These are phyloP conservation scores for Crithidia bombi DNA, from an alignment of 208 protist genomes.

Conservation along the genomic window DNA sequence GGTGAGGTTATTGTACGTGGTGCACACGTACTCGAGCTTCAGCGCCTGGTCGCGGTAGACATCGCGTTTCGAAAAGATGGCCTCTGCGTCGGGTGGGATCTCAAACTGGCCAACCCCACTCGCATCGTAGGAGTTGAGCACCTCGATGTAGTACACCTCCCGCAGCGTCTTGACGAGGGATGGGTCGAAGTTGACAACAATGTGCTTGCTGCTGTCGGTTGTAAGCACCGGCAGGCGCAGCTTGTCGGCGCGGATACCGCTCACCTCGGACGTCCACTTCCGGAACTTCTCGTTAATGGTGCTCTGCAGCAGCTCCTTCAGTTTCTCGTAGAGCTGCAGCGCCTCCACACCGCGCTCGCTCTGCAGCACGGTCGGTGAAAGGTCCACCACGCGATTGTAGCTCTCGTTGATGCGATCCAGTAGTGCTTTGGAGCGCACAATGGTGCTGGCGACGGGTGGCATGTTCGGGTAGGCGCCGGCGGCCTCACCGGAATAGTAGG, in stretches of 20 bases:
- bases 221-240: slow-evolving; percentile 93
- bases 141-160: slow-evolving; percentile 96
- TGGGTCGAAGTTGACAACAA: slow-evolving; percentile 97
- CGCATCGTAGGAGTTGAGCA: slow-evolving; percentile 90
- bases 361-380: slow-evolving; percentile 82
- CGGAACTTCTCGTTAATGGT: slow-evolving; percentile 86
- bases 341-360: slow-evolving; percentile 83
- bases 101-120: slow-evolving; percentile 65
- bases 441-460: slow-evolving; percentile 91
- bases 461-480: slow-evolving; percentile 90
- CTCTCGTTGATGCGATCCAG: slow-evolving; percentile 95
- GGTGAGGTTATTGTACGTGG: slow-evolving; percentile 95
- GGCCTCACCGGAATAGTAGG: slow-evolving; percentile 89
- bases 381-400: slow-evolving; percentile 76
- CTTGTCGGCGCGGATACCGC: slow-evolving; percentile 91
- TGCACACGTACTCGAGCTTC: slow-evolving; percentile 93
- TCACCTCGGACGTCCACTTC: slow-evolving; percentile 92
- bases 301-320: slow-evolving; percentile 62
- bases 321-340: slow-evolving; percentile 81
- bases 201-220: slow-evolving; percentile 50
- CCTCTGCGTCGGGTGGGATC: slow-evolving; percentile 82
- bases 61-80: slow-evolving; percentile 92
- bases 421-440: slow-evolving; percentile 93
- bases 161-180: slow-evolving; percentile 94
- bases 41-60: slow-evolving; percentile 91